Conservation (phyloP, 148 eudicot species). For the Rhododendron vialii region DNA sequence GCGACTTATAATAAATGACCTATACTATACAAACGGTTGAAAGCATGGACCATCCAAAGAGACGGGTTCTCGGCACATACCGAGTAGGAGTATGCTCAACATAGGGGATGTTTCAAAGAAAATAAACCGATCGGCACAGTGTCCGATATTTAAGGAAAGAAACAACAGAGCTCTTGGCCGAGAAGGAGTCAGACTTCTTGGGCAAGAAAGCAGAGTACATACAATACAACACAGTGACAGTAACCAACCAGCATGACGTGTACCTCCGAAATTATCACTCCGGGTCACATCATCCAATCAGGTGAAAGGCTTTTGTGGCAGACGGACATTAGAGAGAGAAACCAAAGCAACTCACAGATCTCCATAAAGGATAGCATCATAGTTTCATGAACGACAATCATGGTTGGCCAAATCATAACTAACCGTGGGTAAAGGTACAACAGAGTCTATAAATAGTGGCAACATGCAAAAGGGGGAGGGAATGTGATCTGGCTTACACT, state of each 20-base stretch:
- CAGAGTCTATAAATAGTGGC: no score
- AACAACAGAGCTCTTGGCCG: not conserved
- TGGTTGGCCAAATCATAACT: no score
- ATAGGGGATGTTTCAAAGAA: not conserved
- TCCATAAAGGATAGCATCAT: no score
- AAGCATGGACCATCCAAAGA: not conserved
- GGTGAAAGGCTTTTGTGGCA: not conserved
- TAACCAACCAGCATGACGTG: not conserved
- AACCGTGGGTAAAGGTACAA: no score
- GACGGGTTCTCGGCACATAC: not conserved
- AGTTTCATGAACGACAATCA: no score
- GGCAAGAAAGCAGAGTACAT: not conserved
- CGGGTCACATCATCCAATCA: not conserved
- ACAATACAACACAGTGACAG: no score
- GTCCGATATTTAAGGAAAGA: not conserved
- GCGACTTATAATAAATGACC: not conserved
- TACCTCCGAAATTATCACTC: not conserved
- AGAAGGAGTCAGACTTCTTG: not conserved
- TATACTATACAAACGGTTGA: not conserved
- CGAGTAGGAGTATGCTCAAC: not conserved
- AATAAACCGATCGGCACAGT: not conserved
- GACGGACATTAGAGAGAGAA: not conserved
- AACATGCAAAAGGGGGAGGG: no score
- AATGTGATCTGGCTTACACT: no score
- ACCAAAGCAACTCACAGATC: no score